These are phyloP conservation scores for Durusdinium trenchii DNA, from an alignment of 73 alveolate species.

Conservation along the genomic window DNA sequence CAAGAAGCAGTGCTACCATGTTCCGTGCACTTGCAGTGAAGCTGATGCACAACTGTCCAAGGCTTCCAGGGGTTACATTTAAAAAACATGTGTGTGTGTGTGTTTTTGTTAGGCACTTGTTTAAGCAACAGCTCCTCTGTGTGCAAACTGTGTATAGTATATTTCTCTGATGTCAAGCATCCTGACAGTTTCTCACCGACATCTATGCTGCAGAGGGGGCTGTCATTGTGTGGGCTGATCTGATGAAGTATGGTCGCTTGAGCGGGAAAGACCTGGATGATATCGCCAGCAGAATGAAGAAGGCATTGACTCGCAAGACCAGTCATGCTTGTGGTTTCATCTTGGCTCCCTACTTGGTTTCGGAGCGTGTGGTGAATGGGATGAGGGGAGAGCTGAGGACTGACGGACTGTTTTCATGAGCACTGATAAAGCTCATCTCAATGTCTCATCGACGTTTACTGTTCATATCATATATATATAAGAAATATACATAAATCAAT, in stretches of 20 bases:
- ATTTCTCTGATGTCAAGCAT: not conserved
- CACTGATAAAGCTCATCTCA: no score
- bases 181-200: not conserved
- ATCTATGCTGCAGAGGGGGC: not conserved
- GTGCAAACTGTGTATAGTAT: not conserved
- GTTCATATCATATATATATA: not conserved
- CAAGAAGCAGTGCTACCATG: not conserved
- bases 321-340: not conserved
- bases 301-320: not conserved
- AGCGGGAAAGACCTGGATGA: constrained; percentile 5
- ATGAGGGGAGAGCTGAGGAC: not conserved
- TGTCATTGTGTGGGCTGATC: not conserved
- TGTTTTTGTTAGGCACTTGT: no score
- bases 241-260: constrained; percentile 17
- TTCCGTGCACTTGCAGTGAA: not conserved
- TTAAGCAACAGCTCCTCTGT: not conserved
- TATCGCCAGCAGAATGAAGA: not conserved
- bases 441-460: not conserved
- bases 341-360: not conserved
- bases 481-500: no score
- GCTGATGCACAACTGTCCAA: not conserved
- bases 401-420: not conserved
- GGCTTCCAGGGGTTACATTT: not conserved
- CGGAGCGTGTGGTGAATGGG: not conserved
- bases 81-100: not conserved